These are phyloP conservation scores for Luzula sylvatica DNA, from an alignment of 176 grass and related monocot species.

Conservation along the genomic window DNA sequence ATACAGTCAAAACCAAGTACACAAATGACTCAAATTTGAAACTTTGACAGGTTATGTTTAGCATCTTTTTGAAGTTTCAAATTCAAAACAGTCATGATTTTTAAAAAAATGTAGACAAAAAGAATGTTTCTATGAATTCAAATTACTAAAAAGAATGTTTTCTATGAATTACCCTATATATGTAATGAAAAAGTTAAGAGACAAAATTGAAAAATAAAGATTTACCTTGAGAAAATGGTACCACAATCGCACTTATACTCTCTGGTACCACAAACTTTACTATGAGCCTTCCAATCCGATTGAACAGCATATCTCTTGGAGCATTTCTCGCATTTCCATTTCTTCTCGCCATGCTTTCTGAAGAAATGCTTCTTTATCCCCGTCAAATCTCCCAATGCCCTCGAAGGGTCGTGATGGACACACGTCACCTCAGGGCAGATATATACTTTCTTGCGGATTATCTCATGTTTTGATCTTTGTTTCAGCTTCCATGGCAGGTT, in stretches of 20 bases:
- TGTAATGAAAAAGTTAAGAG: neutral
- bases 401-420: slow-evolving; percentile 75
- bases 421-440: slow-evolving; percentile 73
- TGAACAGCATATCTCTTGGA: slow-evolving; percentile 94
- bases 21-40: slow-evolving; percentile 1
- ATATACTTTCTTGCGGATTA: slow-evolving; percentile 60
- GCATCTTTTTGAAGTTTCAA: neutral
- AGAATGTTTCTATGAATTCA: slow-evolving; percentile 5
- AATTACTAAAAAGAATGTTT: neutral
- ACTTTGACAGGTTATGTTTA: slow-evolving; percentile 5
- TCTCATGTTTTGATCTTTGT: slow-evolving; percentile 47
- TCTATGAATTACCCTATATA: too few relatives aligned
- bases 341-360: slow-evolving; percentile 99
- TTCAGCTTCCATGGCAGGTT: slow-evolving; percentile 99
- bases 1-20: slow-evolving; percentile 8
- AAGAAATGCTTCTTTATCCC: slow-evolving; percentile 98
- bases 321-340: slow-evolving; percentile 99
- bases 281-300: slow-evolving; percentile 98
- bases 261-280: slow-evolving; percentile 91
- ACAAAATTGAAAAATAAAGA: neutral
- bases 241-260: slow-evolving; percentile 98
- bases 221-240: slow-evolving; percentile 79
- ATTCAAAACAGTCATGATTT: slow-evolving; percentile 11
- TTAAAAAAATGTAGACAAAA: neutral
- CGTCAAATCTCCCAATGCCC: slow-evolving; percentile 85